Evolutionary conservation across 2,329 filamentous ascomycete genomes (phyloP).

Genomic region (Lecanicillium sp.): DNA sequence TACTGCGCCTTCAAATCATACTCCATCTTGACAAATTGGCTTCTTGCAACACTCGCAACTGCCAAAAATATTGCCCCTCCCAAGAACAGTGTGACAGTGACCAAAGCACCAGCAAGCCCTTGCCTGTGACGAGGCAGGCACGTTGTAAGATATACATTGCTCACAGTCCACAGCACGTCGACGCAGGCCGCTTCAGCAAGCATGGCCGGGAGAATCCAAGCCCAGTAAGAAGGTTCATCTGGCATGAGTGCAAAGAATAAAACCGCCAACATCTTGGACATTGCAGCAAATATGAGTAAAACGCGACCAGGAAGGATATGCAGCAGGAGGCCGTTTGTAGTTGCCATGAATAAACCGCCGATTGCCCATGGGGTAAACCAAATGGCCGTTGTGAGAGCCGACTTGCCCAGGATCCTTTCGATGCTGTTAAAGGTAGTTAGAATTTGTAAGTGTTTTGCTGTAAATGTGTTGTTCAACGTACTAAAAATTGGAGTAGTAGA

Average conservation of each 20-base stretch:
- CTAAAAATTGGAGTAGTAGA: conserved; percentile 59
- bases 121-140: conserved; percentile 49
- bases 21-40: conserved; percentile 28
- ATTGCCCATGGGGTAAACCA: conserved; percentile 52
- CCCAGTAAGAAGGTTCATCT: conserved; percentile 48
- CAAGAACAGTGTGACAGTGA: conserved; percentile 53
- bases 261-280: conserved; percentile 40
- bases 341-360: conserved; percentile 49
- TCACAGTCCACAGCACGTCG: conserved; percentile 57
- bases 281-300: conserved; percentile 42
- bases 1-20: conserved; percentile 42
- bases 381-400: conserved; percentile 46
- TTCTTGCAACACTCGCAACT: conserved; percentile 50
- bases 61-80: conserved; percentile 57
- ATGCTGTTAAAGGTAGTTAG: conserved; percentile 27
- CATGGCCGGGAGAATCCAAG: conserved; percentile 54
- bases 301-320: conserved; percentile 46
- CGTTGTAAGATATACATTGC: conserved; percentile 61
- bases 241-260: conserved; percentile 50
- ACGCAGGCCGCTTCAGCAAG: conserved; percentile 54
- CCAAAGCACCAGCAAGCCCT: conserved; percentile 55
- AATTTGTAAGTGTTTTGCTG: neutral
- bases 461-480: conserved; percentile 23
- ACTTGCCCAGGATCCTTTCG: conserved; percentile 40
- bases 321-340: conserved; percentile 44